phyloP scores from a whole-genome alignment of 305 asterid genomes.

The Rubia balearica region DNA sequence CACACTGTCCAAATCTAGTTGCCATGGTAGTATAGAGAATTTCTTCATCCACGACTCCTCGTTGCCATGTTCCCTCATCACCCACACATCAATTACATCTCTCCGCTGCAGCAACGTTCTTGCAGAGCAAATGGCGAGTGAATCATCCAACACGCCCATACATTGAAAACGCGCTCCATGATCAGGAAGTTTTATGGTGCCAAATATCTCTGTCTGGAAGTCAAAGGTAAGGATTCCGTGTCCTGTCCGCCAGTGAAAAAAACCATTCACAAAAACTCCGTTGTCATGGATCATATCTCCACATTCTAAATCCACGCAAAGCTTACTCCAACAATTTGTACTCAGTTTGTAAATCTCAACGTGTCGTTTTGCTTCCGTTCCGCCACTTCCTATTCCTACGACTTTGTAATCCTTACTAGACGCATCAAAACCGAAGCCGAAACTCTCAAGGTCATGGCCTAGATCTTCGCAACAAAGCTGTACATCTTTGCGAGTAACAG shows the following conservation, averaged over 20 bases:
- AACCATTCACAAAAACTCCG: not conserved
- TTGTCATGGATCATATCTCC: not conserved
- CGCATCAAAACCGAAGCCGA: not conserved
- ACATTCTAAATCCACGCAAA: not conserved
- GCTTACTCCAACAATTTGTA: not conserved
- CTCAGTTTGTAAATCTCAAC: not conserved
- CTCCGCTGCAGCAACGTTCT: too few relatives aligned
- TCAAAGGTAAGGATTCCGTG: not conserved
- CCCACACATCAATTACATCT: not conserved
- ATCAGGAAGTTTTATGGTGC: not conserved
- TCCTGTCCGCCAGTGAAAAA: not conserved
- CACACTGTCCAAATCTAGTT: not conserved
- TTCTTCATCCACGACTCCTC: not conserved
- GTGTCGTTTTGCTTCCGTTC: fast-evolving
- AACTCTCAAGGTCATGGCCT: too few relatives aligned
- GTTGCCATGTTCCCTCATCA: not conserved
- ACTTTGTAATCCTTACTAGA: not conserved
- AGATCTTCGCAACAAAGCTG: too few relatives aligned
- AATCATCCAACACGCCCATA: not conserved
- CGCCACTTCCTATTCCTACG: not conserved
- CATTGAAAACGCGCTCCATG: not conserved
- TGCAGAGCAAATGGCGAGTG: not conserved
- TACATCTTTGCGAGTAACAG: too few relatives aligned
- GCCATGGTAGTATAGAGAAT: not conserved
- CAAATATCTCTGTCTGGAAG: not conserved